phyloP scores from a whole-genome alignment of 768 basidiomycete genomes.

The Leucocoprinus birnbaumii region DNA sequence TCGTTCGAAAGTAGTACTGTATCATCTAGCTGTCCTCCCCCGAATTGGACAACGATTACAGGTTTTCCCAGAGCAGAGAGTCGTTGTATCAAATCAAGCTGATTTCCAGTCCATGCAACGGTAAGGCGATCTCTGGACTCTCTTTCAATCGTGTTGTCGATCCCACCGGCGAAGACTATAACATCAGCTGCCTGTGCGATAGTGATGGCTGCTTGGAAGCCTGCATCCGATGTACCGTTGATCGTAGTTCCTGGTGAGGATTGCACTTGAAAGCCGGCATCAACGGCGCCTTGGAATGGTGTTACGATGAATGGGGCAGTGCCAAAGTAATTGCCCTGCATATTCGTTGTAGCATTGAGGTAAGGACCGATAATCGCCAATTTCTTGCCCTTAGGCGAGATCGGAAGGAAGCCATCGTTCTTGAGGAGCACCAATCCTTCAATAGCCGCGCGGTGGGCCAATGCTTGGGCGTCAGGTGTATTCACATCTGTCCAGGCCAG shows the following conservation, averaged over 20 bases:
- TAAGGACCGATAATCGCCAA: slow-evolving; percentile 61
- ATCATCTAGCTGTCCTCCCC: slow-evolving; percentile 55
- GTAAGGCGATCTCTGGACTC: slow-evolving; percentile 44
- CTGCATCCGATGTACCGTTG: slow-evolving; percentile 32
- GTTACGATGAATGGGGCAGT: slow-evolving; percentile 53
- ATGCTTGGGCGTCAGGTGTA: slow-evolving; percentile 39
- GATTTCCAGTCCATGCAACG: slow-evolving; percentile 55
- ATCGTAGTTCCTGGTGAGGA: slow-evolving; percentile 41
- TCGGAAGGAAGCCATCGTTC: slow-evolving; percentile 59
- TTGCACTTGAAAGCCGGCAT: slow-evolving; percentile 43
- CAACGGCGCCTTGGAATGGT: slow-evolving; percentile 44
- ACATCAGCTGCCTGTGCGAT: slow-evolving; percentile 47
- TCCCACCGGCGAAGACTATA: slow-evolving; percentile 52
- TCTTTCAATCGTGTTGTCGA: slow-evolving; percentile 45
- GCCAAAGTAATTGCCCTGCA: slow-evolving; percentile 61
- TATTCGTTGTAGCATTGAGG: slow-evolving; percentile 50
- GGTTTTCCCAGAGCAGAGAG: slow-evolving; percentile 48
- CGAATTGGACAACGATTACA: slow-evolving; percentile 51
- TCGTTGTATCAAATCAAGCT: slow-evolving; percentile 45
- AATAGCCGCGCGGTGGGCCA: slow-evolving; percentile 48
- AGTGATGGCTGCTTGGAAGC: slow-evolving; percentile 49
- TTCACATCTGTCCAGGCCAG: slow-evolving; percentile 48
- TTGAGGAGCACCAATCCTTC: slow-evolving; percentile 61
- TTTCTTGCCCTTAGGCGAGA: slow-evolving; percentile 39
- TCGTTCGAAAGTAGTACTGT: slow-evolving; percentile 40